A percentile compares a stretch with the other conserved stretches of the same genome.
Conservation (phyloP, 371 early-diverging fungal genomes). For the Mucor lusitanicus region DNA sequence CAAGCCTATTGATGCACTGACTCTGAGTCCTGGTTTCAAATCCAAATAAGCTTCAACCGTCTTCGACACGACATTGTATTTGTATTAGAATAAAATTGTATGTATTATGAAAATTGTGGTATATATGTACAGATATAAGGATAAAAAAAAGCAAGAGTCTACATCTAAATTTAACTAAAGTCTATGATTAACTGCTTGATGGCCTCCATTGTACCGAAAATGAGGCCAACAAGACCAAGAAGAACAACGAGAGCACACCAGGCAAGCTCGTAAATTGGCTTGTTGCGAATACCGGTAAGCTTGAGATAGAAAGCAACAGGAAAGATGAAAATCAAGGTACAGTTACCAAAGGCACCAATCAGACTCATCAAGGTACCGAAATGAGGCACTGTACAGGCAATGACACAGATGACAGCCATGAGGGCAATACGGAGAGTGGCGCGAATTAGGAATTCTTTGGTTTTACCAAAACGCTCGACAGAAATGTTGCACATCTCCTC, state of each 20-base stretch:
- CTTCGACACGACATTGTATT: neutral
- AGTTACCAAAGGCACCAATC: slow-evolving; percentile 79
- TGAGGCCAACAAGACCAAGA: slow-evolving; percentile 70
- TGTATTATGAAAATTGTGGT: neutral
- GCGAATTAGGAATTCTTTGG: slow-evolving; percentile 21
- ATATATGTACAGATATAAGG: neutral
- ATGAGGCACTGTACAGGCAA: slow-evolving; percentile 77
- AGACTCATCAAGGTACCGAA: slow-evolving; percentile 84
- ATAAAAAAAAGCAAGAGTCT: neutral
- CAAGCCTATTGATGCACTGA: too few relatives aligned
- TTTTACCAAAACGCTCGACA: slow-evolving; percentile 46
- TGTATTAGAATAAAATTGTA: too few relatives aligned
- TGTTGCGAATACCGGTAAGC: slow-evolving; percentile 65
- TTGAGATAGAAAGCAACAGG: slow-evolving; percentile 81
- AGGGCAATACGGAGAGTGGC: slow-evolving; percentile 30
- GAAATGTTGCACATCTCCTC: slow-evolving; percentile 57
- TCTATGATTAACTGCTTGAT: slow-evolving; percentile 50
- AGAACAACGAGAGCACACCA: slow-evolving; percentile 62
- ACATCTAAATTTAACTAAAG: neutral
- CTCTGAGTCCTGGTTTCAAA: too few relatives aligned
- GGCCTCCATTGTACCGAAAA: slow-evolving; percentile 77
- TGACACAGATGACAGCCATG: slow-evolving; percentile 48
- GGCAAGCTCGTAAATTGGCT: slow-evolving; percentile 55
- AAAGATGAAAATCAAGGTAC: slow-evolving; percentile 79
- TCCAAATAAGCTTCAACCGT: neutral